Base-by-base conservation (phyloP, 352 stramenopile species). In the Phytophthora boehmeriae region DNA sequence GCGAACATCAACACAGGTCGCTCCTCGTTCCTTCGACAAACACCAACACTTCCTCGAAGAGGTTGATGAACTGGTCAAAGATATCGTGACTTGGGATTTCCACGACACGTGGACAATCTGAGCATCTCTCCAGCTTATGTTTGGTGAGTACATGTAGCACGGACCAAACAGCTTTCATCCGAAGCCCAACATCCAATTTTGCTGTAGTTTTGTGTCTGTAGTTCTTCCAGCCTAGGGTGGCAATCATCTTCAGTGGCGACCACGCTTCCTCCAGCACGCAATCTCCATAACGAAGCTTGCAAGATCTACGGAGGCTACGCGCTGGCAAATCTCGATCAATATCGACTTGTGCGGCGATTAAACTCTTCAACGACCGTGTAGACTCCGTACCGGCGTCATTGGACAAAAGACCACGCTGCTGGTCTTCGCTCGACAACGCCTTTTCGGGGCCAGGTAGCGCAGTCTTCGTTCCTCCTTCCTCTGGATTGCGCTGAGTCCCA, bases 91-190 rank as follows among this genome's bases (percentile, higher is more conserved):
- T 80, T 8, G 68, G 59, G 4, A 78, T n/a, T 8, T 42, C 43
- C 2, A 89, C 54, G 14, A 84, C 25, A 13, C 9, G 46, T 17
- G 51, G 73, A 4, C 27, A 22, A 19, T 57, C 59, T 14, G 17
- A 8, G 28, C 47, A 49, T 45, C 30, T 32, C 23, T 39, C 47
- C 41, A 58, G 19, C 11, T 58, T 48, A 20, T 59, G 58, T 25
- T 47, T 76, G 22, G 11, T 54, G 23, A 66, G 34, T 10, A n/a
- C n/a, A n/a, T n/a, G n/a, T n/a, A 81, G 39, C 19, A 32, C 72
- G 30, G 61, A 54, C 58, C 74, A 80, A 23, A 88, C 60, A 6
- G 80, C 78, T 32, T 90, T 90, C 11, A 80, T 60, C 13, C 71
- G 70, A 17, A 89, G 65, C 8, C 80, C 84, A 61, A 93, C 89